phyloP scores from a whole-genome alignment of 1,284 basidiomycete genomes.

The Sporisorium scitamineum region DNA sequence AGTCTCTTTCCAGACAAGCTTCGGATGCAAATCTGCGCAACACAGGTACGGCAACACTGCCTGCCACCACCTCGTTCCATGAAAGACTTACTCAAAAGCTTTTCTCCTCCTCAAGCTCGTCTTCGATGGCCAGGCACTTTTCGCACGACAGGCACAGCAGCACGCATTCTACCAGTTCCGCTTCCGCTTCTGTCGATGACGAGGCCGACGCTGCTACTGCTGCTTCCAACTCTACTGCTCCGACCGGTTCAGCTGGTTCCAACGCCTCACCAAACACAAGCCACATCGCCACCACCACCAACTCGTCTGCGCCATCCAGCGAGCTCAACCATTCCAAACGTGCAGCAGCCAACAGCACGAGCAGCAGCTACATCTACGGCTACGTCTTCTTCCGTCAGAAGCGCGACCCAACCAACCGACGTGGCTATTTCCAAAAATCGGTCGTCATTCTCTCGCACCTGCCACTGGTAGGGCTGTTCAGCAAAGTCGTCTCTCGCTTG shows the following conservation, averaged over 20 bases:
- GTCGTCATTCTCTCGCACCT: slow-evolving; percentile 86
- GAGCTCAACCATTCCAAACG: slow-evolving; percentile 10
- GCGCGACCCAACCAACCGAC: slow-evolving; percentile 56
- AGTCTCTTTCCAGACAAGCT: slow-evolving; percentile 26
- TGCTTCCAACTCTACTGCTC: not conserved
- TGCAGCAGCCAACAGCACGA: slow-evolving; percentile 47
- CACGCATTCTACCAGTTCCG: slow-evolving; percentile 31
- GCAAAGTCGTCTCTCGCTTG: slow-evolving; percentile 77
- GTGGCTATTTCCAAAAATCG: slow-evolving; percentile 75
- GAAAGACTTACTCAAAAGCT: slow-evolving; percentile 46
- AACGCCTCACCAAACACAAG: slow-evolving; percentile 11
- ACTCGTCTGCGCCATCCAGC: not conserved
- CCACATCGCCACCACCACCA: slow-evolving; percentile 1
- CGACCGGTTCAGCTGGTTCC: not conserved
- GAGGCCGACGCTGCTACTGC: slow-evolving; percentile 2
- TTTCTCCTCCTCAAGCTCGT: slow-evolving; percentile 31
- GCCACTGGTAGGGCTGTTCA: slow-evolving; percentile 85
- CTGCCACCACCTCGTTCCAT: slow-evolving; percentile 34
- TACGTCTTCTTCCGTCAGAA: slow-evolving; percentile 68
- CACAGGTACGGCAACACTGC: not conserved
- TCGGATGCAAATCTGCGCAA: slow-evolving; percentile 41
- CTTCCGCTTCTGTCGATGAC: slow-evolving; percentile 34
- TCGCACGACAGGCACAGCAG: slow-evolving; percentile 48
- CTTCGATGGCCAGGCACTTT: slow-evolving; percentile 34
- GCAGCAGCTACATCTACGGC: slow-evolving; percentile 66